Conservation (phyloP, 1,284 basidiomycete genomes). For the Quambalaria eucalypti region DNA sequence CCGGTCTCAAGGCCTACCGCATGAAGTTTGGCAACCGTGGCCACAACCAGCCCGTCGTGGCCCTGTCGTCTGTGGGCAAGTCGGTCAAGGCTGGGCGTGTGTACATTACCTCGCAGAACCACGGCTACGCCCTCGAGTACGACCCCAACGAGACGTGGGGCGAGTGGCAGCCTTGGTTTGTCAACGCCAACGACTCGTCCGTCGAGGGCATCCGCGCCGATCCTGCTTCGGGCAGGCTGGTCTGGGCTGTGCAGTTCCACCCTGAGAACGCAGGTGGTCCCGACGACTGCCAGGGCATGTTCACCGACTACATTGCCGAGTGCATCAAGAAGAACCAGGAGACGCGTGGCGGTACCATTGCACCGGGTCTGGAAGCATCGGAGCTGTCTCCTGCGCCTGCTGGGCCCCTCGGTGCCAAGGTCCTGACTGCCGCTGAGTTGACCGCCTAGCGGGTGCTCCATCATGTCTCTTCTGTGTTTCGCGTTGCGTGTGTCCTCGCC, state of each 20-base stretch:
- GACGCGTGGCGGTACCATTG: neutral
- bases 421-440: neutral
- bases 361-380: conserved; percentile 3
- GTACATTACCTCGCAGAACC: conserved; percentile 70
- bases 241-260: conserved; percentile 46
- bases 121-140: conserved; percentile 49
- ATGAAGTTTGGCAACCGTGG: conserved; percentile 98
- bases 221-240: conserved; percentile 18
- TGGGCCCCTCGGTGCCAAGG: neutral
- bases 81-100: conserved; percentile 90
- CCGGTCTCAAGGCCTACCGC: conserved; percentile 87
- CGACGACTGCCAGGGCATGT: conserved; percentile 43
- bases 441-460: neutral
- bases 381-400: neutral
- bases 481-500: too few relatives aligned
- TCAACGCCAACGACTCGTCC: conserved; percentile 44
- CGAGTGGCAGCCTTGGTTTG: conserved; percentile 43
- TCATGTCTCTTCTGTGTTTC: neutral
- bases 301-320: conserved; percentile 43
- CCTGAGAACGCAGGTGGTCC: conserved; percentile 45
- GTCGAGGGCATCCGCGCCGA: conserved; percentile 39
- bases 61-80: conserved; percentile 69
- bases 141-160: conserved; percentile 20
- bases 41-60: conserved; percentile 97
- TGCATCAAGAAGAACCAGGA: conserved; percentile 26